Base-by-base conservation (phyloP, 257 asterid genomes). In the Coffea eugenioides region DNA sequence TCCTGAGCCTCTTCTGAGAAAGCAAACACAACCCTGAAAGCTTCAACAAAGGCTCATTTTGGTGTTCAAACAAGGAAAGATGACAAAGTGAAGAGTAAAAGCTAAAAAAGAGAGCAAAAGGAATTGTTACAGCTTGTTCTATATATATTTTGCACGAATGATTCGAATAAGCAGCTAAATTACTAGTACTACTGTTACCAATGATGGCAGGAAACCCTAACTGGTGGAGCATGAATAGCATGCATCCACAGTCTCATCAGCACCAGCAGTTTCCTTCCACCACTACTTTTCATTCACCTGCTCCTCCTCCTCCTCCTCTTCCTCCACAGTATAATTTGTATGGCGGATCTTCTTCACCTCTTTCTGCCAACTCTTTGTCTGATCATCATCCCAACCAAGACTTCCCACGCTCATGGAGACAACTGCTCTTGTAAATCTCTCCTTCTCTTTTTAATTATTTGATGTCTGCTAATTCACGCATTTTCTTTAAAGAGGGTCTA, bases 131-230 rank as follows among this genome's bases (percentile, higher is more conserved):
- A 39, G 43, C 41, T 69, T 67, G 25, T 14, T 78, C 61, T 59
- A 75, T n/a, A 75, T n/a, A 11, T 77, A 16, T 48, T 72, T 76
- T 45, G 68, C 73, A 43, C 46, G 43, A 70, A 66, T 61, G 76
- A 76, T 23, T 45, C 49, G 3, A 2, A 65, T 48, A 34, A 34
- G 65, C 49, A 75, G 73, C 66, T 51, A 43, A 61, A 62, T 67
- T 56, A 56, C 31, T 4, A 36, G 56, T 52, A 34, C 21, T 64
- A 46, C 57, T 56, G 71, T 31, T 52, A 69, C 90, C 87, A 84
- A 87, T 91, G 92, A 91, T 91, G 97, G 97, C 97, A 71, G 98
- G 97, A 93, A 94, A 93, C 97, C 97, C 98, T 93, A 86, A 81
- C 70, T 91, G 96, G 96, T 93, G 97, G 97, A 90, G 90, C 90